A percentile compares a stretch with the other conserved stretches of the same genome.
These are phyloP conservation scores for Terana coerulea DNA, from an alignment of 768 basidiomycete species.

Conservation along the genomic window DNA sequence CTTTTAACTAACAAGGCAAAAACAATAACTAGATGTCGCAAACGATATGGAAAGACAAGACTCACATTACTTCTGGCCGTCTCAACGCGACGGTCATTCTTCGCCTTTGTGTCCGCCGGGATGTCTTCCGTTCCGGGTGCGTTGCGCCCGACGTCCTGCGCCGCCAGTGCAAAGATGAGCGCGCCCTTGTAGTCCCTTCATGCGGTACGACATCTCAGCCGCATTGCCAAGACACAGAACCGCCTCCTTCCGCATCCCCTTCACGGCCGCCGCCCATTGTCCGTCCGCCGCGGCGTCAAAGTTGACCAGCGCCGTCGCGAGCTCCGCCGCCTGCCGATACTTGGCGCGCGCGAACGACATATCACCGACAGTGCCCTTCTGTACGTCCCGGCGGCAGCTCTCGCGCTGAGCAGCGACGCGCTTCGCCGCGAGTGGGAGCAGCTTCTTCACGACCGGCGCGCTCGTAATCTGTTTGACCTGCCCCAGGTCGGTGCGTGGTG, in stretches of 20 bases:
- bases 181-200: constrained; percentile 14
- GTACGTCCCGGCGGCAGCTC: background rate
- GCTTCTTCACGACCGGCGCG: constrained; percentile 21
- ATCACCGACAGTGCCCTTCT: background rate
- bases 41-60: background rate
- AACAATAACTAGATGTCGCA: too few relatives aligned
- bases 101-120: background rate
- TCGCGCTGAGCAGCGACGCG: constrained; percentile 20
- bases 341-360: background rate
- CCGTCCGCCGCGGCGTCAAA: constrained; percentile 28
- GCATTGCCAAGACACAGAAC: constrained; percentile 33
- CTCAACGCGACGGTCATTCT: background rate
- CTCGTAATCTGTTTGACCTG: constrained; percentile 28
- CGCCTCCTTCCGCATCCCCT: constrained; percentile 25
- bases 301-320: constrained; percentile 27
- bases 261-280: constrained; percentile 14
- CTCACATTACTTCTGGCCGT: background rate
- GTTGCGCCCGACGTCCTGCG: background rate
- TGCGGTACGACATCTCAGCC: constrained; percentile 32
- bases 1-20: too few relatives aligned
- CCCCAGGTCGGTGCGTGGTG: constrained; percentile 16
- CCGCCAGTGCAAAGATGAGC: background rate
- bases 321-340: constrained; percentile 24
- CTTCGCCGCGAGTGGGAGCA: constrained; percentile 21
- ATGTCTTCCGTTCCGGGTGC: background rate